These are phyloP conservation scores for Kalmusia sp. DNA, from an alignment of 2,329 filamentous ascomycete species.

Conservation along the genomic window DNA sequence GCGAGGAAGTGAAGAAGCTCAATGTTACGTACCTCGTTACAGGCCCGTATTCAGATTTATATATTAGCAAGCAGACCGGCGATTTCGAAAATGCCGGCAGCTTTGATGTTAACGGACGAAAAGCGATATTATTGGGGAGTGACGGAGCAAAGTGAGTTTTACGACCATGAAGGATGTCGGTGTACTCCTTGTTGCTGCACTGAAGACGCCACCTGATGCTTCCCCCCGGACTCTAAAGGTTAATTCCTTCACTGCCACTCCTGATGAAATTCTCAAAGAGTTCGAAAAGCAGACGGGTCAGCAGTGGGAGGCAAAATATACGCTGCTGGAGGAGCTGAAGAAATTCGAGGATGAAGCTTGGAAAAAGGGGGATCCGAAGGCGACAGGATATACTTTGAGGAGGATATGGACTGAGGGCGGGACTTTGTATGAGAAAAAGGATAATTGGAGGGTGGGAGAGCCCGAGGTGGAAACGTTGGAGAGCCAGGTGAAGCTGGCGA, in stretches of 20 bases:
- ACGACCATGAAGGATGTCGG: conserved; percentile 77
- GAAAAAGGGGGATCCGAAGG: conserved; percentile 59
- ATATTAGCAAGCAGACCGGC: conserved; percentile 54
- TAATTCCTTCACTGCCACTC: conserved; percentile 74
- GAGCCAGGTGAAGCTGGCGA: conserved; percentile 49
- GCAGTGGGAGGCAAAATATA: conserved; percentile 63
- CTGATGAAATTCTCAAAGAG: conserved; percentile 68
- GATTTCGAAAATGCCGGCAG: conserved; percentile 57
- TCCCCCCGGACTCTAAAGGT: conserved; percentile 67
- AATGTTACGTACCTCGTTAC: conserved; percentile 73
- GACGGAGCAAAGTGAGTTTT: conserved; percentile 70
- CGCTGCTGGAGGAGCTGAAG: conserved; percentile 61
- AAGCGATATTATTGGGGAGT: conserved; percentile 67
- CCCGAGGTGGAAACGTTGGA: conserved; percentile 62
- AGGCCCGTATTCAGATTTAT: conserved; percentile 72
- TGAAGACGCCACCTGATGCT: conserved; percentile 60
- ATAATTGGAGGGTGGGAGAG: conserved; percentile 65
- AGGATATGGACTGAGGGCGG: conserved; percentile 77
- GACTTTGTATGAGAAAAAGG: conserved; percentile 72
- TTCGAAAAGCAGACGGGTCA: conserved; percentile 70
- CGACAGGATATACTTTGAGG: conserved; percentile 66
- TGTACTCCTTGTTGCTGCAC: conserved; percentile 67
- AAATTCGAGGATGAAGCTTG: conserved; percentile 66
- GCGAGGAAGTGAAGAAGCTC: conserved; percentile 60
- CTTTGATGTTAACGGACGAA: conserved; percentile 65